These are phyloP conservation scores for Salpingoeca rosetta DNA, from an alignment of 78 protist genomes.

Conservation along the genomic window DNA sequence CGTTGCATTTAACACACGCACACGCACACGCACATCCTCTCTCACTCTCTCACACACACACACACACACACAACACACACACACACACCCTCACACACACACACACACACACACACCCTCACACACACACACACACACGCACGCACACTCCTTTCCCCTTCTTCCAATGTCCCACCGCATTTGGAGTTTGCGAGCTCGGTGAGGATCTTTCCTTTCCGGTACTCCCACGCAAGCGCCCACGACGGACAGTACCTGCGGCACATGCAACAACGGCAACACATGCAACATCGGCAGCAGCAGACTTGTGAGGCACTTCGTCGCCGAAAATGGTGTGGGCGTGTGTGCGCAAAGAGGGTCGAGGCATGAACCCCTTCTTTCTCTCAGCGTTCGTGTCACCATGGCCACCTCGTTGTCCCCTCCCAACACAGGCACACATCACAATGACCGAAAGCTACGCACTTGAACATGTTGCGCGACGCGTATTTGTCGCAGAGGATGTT, in stretches of 20 bases:
- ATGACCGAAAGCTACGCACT: background rate
- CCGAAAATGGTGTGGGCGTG: background rate
- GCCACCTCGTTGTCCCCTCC: no score
- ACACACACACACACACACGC: background rate
- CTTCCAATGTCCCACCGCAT: no score
- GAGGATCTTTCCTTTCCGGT: conserved; percentile 12
- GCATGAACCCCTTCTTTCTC: no score
- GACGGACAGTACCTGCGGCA: conserved; percentile 34
- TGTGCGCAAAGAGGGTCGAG: no score
- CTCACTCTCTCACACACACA: background rate
- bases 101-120: background rate
- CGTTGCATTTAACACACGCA: background rate
- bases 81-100: background rate
- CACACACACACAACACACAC: background rate
- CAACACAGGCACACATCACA: background rate
- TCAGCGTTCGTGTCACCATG: no score
- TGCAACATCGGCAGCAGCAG: no score
- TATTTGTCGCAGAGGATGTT: conserved; percentile 25
- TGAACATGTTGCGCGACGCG: conserved; percentile 6
- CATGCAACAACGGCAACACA: no score
- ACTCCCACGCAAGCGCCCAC: conserved; percentile 32
- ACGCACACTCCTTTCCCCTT: background rate
- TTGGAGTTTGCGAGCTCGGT: conserved; percentile 2
- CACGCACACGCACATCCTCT: background rate
- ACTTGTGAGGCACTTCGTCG: background rate